Conservation (phyloP, 106 monocot species). For the Gastrodia elata region DNA sequence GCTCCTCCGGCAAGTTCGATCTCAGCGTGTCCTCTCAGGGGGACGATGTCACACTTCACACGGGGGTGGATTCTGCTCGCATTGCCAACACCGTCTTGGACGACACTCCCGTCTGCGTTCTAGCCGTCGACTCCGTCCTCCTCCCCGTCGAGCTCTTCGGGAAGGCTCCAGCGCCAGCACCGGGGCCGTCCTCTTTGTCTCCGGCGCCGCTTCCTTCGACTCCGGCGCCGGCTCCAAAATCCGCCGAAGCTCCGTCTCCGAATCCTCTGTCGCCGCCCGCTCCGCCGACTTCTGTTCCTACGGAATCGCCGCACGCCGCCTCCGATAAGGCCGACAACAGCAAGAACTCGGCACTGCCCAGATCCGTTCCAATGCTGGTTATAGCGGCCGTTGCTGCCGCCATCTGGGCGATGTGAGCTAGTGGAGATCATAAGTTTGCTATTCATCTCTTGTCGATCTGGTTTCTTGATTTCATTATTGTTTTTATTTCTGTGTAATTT, state of each 20-base stretch:
- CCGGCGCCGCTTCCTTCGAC: slow-evolving; percentile 12
- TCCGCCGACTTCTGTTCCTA: slow-evolving; percentile 23
- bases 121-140: slow-evolving; percentile 55
- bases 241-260: slow-evolving; percentile 13
- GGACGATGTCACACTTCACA: slow-evolving; percentile 71
- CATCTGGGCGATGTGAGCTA: slow-evolving; percentile 2
- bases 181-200: slow-evolving; percentile 15
- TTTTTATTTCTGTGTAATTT: slow-evolving; percentile 2
- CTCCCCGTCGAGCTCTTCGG: slow-evolving; percentile 59
- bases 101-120: slow-evolving; percentile 47
- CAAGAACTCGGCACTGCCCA: not conserved
- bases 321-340: slow-evolving; percentile 19
- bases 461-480: not conserved
- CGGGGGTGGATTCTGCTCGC: slow-evolving; percentile 67
- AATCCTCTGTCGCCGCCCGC: slow-evolving; percentile 13
- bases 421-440: not conserved
- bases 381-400: not conserved
- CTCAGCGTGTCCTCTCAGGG: slow-evolving; percentile 45
- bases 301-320: slow-evolving; percentile 13
- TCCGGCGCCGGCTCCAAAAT: slow-evolving; percentile 6
- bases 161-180: slow-evolving; percentile 29
- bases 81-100: slow-evolving; percentile 66
- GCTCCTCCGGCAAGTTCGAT: slow-evolving; percentile 54
- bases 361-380: not conserved
- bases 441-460: not conserved